phyloP scores from a whole-genome alignment of 2,329 filamentous ascomycete genomes.

The Laburnicola sp. region DNA sequence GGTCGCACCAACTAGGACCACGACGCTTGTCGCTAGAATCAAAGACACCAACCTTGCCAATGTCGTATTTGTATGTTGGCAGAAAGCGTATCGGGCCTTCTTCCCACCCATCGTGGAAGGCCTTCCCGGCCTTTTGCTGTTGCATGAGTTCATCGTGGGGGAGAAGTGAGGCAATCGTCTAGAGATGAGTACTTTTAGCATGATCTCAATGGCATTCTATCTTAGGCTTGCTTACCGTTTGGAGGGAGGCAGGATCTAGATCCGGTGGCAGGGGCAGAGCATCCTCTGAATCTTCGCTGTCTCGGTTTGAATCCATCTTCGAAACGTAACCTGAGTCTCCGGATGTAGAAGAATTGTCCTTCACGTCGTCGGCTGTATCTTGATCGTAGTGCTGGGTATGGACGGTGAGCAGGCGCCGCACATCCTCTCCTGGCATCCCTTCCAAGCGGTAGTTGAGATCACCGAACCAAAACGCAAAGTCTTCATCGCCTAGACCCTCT shows the following conservation, averaged over 20 bases:
- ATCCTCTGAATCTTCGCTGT: constrained; percentile 18
- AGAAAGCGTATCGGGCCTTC: constrained; percentile 88
- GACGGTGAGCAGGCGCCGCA: constrained; percentile 78
- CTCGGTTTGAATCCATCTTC: constrained; percentile 17
- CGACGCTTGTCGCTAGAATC: constrained; percentile 94
- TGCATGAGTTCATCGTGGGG: constrained; percentile 84
- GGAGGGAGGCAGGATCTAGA: constrained; percentile 81
- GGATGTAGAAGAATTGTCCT: constrained; percentile 21
- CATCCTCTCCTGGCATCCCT: constrained; percentile 85
- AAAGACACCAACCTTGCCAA: constrained; percentile 88
- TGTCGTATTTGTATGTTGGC: constrained; percentile 96
- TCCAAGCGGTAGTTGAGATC: constrained; percentile 94
- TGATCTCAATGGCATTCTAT: too few species aligned
- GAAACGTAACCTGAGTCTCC: constrained; percentile 24
- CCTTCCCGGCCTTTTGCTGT: constrained; percentile 78
- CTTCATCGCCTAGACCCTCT: constrained; percentile 81
- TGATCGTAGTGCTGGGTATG: constrained; percentile 55
- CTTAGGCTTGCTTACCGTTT: constrained; percentile 54
- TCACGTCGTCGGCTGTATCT: constrained; percentile 9
- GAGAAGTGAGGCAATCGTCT: too few species aligned
- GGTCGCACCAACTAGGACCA: constrained; percentile 95
- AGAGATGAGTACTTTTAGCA: too few species aligned
- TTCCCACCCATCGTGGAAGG: constrained; percentile 88
- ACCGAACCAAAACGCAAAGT: constrained; percentile 95
- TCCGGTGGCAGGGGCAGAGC: constrained; percentile 47